Percentiles rank a stretch among this genome's conserved stretches.
These are phyloP conservation scores for Podospora pseudoanserina DNA, from an alignment of 495 filamentous ascomycete species.

Conservation along the genomic window DNA sequence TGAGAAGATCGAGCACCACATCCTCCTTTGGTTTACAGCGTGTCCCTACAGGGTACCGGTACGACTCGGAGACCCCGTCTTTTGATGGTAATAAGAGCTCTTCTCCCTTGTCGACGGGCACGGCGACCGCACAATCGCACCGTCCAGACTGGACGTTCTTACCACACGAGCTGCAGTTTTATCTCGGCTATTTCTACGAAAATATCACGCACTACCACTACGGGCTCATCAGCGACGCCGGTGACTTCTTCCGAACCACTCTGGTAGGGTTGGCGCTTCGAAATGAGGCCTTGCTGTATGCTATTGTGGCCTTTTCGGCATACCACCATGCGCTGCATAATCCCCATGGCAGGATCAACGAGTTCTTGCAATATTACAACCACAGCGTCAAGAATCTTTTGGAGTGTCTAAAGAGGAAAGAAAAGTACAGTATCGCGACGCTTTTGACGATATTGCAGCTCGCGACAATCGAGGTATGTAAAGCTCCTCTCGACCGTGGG, in stretches of 20 bases:
- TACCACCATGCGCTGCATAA: constrained; percentile 75
- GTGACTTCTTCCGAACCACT: constrained; percentile 66
- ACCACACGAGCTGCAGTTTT: constrained; percentile 67
- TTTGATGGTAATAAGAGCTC: constrained; percentile 45
- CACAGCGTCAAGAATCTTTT: constrained; percentile 75
- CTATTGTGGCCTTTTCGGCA: constrained; percentile 84
- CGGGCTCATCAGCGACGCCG: constrained; percentile 62
- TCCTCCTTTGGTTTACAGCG: constrained; percentile 38
- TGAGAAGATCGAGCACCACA: constrained; percentile 43
- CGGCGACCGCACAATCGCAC: constrained; percentile 27
- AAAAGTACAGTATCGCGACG: constrained; percentile 68
- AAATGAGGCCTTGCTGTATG: constrained; percentile 81
- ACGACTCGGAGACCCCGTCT: constrained; percentile 52
- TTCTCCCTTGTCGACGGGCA: constrained; percentile 45
- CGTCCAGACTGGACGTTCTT: constrained; percentile 50
- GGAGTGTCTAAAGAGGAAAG: constrained; percentile 62
- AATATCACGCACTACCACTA: constrained; percentile 78
- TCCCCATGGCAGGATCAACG: constrained; percentile 65
- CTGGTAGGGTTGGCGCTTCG: constrained; percentile 68
- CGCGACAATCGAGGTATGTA: constrained; percentile 82
- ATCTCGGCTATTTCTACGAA: constrained; percentile 72
- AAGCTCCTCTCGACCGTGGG: neutral
- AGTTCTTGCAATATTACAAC: constrained; percentile 88
- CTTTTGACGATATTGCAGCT: constrained; percentile 87
- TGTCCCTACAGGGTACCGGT: constrained; percentile 27